Evolutionary conservation across 768 basidiomycete species (phyloP).

Genomic region (Trametes punicea): DNA sequence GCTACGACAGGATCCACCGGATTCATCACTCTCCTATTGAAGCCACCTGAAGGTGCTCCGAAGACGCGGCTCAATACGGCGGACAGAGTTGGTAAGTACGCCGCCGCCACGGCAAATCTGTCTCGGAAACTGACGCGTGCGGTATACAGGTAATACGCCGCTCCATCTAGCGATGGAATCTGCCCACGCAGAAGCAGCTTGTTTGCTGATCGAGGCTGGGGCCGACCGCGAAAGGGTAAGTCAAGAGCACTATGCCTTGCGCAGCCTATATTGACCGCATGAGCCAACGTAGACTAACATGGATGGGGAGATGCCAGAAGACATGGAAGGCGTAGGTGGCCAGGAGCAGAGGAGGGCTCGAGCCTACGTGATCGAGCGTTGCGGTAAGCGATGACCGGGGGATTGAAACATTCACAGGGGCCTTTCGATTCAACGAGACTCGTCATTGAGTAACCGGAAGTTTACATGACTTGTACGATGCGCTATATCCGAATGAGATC

Average conservation of each 20-base stretch:
- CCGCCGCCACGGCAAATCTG: not conserved
- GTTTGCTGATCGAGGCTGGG: conserved; percentile 89
- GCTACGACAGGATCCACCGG: conserved; percentile 92
- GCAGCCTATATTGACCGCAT: not conserved
- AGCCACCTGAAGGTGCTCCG: conserved; percentile 68
- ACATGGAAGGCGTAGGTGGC: conserved; percentile 87
- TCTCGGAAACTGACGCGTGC: conserved; percentile 18
- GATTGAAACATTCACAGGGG: not conserved
- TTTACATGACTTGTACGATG: conserved; percentile 2
- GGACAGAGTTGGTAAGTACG: conserved; percentile 63
- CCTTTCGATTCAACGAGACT: not conserved
- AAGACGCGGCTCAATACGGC: conserved; percentile 86
- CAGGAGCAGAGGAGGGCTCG: conserved; percentile 79
- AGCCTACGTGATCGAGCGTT: conserved; percentile 70
- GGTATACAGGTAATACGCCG: conserved; percentile 79
- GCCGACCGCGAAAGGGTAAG: conserved; percentile 87
- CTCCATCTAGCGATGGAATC: conserved; percentile 97
- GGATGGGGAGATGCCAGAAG: conserved; percentile 85
- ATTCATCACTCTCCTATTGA: conserved; percentile 82
- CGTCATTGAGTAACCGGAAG: not conserved
- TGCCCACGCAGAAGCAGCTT: conserved; percentile 88
- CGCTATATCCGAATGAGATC: not conserved
- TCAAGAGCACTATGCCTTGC: conserved; percentile 14
- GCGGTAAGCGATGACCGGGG: conserved; percentile 50
- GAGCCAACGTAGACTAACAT: conserved; percentile 43